phyloP scores from a whole-genome alignment of 2,329 filamentous ascomycete species.

The Gnomoniopsis smithogilvyi region DNA sequence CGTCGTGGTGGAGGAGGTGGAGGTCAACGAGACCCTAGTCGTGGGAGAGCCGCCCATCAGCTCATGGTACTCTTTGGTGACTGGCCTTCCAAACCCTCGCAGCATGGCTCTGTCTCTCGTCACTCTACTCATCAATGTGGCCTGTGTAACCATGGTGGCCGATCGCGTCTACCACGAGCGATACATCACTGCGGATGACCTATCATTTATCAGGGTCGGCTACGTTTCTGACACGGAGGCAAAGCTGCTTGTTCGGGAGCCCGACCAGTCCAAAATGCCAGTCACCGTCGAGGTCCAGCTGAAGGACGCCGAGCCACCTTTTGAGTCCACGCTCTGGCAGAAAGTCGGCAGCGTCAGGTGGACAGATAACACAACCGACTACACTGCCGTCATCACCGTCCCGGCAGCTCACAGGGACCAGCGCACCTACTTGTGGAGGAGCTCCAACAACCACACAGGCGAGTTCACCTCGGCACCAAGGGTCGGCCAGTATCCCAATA shows the following conservation, averaged over 20 bases:
- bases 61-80: constrained; percentile 64
- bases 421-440: constrained; percentile 75
- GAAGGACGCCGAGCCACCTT: constrained; percentile 47
- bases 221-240: constrained; percentile 80
- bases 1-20: constrained; percentile 48
- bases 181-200: constrained; percentile 66
- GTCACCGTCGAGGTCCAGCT: constrained; percentile 66
- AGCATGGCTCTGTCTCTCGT: constrained; percentile 62
- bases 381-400: constrained; percentile 68
- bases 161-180: constrained; percentile 78
- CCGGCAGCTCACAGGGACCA: constrained; percentile 63
- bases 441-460: constrained; percentile 84
- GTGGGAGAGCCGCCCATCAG: constrained; percentile 55
- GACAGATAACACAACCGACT: constrained; percentile 78
- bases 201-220: constrained; percentile 84
- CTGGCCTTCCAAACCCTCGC: constrained; percentile 72
- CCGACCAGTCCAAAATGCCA: constrained; percentile 70
- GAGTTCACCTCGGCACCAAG: constrained; percentile 76
- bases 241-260: constrained; percentile 80
- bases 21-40: constrained; percentile 61
- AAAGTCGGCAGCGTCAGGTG: constrained; percentile 60
- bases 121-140: constrained; percentile 70
- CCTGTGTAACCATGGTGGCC: constrained; percentile 64
- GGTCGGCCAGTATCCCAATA: constrained; percentile 58
- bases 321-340: constrained; percentile 63